Evolutionary conservation across 2,329 filamentous ascomycete genomes (phyloP), one percentile per base, ranked within the genome.

Genomic region (Penicillium freii): DNA sequence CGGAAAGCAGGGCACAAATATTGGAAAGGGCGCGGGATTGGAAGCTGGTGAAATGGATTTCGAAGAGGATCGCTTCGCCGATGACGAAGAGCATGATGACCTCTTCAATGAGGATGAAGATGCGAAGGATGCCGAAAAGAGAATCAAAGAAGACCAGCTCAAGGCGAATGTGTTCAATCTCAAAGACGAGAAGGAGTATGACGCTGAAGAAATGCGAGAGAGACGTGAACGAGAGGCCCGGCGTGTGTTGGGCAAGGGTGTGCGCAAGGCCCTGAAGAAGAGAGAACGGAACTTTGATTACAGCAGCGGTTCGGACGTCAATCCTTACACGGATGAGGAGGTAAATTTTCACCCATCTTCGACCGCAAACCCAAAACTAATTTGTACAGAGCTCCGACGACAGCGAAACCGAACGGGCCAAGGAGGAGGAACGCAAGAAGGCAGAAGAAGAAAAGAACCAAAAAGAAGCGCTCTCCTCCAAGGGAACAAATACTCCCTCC

Each of bases 251-350:
- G 89, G 91, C 60, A 95, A 93, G 73, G 81, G 84, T 45, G 83
- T 92, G 5, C 87, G 89, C 57, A 96, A 95, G 75, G 87, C 89
- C 11, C 81, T 97, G 11, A 87, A 88, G 66, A 93, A 90, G 76
- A 84, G 90, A 51, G 94, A 97, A 75, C 89, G 91, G 73, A 90
- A 95, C 65, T 87, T 86, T 63, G 89, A 94, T 61, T 96, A 96
- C 69, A 90, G 90, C 67, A 89, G 86, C 63, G 90, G 91, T 51
- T 83, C 81, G 51, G 78, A 80, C 55, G 78, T 78, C 33, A 83
- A 87, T 69, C 82, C 82, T 13, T 85, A 84, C 63, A 81, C 81
- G 43, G 78, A 81, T 56, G 72, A 77, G 54, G 77, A 84, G 65
- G 81, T 81, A 72, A 59, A 73, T 65, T 9, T 27, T 39, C 5